Conservation (phyloP, 2,329 filamentous ascomycete genomes). For the Xylaria sp. region DNA sequence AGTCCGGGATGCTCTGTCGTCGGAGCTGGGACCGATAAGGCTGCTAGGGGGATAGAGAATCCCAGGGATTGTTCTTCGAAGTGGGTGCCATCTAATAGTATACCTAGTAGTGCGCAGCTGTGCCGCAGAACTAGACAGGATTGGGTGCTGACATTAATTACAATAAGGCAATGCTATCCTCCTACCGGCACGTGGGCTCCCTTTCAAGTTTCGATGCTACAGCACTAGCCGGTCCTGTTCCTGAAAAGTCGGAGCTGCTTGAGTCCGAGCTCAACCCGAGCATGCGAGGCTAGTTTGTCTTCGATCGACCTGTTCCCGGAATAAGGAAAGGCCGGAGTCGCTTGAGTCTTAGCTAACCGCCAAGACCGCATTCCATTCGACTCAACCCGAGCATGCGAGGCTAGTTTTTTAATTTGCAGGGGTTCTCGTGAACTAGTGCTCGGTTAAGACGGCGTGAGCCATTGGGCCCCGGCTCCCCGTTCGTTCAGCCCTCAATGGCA, state of each 20-base stretch:
- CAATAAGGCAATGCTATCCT: constrained; percentile 2
- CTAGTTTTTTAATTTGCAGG: not conserved
- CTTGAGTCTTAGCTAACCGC: too few species aligned
- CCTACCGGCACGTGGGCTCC: constrained; percentile 1
- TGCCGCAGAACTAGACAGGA: constrained; percentile 5
- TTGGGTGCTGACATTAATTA: constrained; percentile 3
- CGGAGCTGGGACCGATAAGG: constrained; percentile 3
- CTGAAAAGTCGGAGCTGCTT: not conserved
- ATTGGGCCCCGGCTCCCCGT: not conserved
- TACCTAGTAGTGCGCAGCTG: too few species aligned
- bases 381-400: too few species aligned
- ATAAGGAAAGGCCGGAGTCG: too few species aligned
- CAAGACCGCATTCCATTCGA: too few species aligned
- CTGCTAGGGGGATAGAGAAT: not conserved
- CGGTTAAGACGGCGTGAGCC: not conserved
- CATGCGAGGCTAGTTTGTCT: too few species aligned
- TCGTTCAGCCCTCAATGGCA: not conserved
- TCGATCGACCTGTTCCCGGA: too few species aligned
- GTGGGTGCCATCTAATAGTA: not conserved
- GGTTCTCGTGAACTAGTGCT: not conserved
- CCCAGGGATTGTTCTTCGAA: constrained; percentile 3
- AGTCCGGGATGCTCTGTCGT: not conserved
- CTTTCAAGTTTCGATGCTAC: constrained; percentile 1
- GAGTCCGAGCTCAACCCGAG: too few species aligned
- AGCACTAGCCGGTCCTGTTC: not conserved